Conservation (phyloP, 2,329 filamentous ascomycete species). For the Chrysosporium queenslandicum region DNA sequence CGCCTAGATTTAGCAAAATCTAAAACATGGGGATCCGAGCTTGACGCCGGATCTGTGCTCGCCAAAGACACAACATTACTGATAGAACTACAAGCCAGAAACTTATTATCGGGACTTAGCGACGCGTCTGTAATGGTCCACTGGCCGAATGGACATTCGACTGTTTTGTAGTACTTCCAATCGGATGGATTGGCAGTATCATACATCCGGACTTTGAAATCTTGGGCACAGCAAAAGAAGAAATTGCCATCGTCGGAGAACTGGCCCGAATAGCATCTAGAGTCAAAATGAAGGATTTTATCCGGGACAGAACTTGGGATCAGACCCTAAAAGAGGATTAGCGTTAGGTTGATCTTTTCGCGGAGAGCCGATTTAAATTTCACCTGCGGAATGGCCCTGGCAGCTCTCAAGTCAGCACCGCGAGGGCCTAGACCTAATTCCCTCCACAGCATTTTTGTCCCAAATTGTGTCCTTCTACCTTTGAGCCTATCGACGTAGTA, state of each 20-base stretch:
- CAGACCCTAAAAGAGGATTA: constrained; percentile 47
- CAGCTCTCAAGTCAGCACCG: constrained; percentile 50
- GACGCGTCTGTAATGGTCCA: constrained; percentile 97
- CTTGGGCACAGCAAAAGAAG: constrained; percentile 85
- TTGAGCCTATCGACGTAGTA: constrained; percentile 40
- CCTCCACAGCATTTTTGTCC: constrained; percentile 64
- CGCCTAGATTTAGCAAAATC: constrained; percentile 52
- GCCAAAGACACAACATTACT: constrained; percentile 74
- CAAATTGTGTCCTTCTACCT: constrained; percentile 52
- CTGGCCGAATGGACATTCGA: constrained; percentile 71
- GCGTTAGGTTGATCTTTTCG: background rate
- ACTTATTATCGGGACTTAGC: constrained; percentile 81
- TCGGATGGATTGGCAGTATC: constrained; percentile 91
- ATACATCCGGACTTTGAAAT: constrained; percentile 93
- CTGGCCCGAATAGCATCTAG: constrained; percentile 85
- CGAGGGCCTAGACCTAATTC: constrained; percentile 62
- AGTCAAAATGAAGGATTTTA: constrained; percentile 76
- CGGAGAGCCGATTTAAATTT: constrained; percentile 16
- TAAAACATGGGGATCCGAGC: constrained; percentile 67
- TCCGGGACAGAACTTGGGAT: constrained; percentile 70
- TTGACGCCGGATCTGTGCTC: constrained; percentile 72
- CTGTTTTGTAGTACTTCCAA: constrained; percentile 93
- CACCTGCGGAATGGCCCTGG: constrained; percentile 60
- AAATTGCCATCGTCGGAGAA: constrained; percentile 97
- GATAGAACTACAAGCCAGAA: constrained; percentile 85